These are phyloP conservation scores for Papiliotrema nemorosa DNA, from an alignment of 1,284 basidiomycete species.

Conservation along the genomic window DNA sequence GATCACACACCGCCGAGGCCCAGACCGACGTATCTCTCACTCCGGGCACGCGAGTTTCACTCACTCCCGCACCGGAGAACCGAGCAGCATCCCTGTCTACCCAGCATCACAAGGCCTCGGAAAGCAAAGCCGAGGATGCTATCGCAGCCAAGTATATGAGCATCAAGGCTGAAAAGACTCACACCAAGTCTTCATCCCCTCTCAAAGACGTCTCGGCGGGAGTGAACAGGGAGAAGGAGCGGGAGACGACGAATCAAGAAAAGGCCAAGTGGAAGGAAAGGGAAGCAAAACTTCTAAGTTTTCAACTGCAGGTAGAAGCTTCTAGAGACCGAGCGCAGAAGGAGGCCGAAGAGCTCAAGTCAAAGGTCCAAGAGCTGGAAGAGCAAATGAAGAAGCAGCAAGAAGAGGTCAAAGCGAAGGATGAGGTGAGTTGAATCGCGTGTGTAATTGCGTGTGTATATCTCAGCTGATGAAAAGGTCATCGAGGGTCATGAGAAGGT, in stretches of 20 bases:
- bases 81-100: no score
- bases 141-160: no score
- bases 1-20: no score
- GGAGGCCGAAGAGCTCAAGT: slow-evolving; percentile 2
- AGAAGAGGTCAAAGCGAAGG: slow-evolving; percentile 1
- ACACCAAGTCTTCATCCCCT: no score
- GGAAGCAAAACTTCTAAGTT: not conserved
- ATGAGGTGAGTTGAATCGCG: not conserved
- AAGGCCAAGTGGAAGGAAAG: not conserved
- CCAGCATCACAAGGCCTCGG: no score
- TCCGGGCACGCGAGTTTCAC: no score
- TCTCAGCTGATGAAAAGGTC: slow-evolving; percentile 10
- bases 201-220: not conserved
- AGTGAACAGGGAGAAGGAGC: slow-evolving; percentile 1
- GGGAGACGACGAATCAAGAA: not conserved
- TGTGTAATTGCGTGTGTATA: no score
- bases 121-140: no score
- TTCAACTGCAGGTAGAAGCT: not conserved
- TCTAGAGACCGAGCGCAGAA: slow-evolving; percentile 6
- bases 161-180: no score
- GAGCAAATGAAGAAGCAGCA: slow-evolving; percentile 12
- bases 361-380: slow-evolving; percentile 7
- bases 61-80: no score
- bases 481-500: slow-evolving; percentile 25
- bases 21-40: no score